Evolutionary conservation across 2,329 filamentous ascomycete species (phyloP).

Genomic region (Elsinoe arachidis): DNA sequence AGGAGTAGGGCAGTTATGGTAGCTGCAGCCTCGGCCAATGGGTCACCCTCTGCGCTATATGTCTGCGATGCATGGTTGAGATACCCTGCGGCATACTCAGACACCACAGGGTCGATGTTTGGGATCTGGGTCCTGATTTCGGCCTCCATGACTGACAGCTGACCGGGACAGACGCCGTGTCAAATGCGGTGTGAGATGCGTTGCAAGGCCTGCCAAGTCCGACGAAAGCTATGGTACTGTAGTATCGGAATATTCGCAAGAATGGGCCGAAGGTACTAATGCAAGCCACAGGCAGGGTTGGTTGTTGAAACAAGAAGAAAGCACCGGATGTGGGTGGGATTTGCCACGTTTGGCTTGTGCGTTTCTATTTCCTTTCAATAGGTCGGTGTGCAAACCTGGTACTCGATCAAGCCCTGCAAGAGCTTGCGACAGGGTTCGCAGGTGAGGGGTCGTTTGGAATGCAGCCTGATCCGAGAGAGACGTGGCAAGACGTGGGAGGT

Average conservation of each 20-base stretch:
- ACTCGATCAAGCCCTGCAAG: neutral
- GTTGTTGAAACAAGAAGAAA: slow-evolving; percentile 6
- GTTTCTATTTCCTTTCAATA: neutral
- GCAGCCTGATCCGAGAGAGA: neutral
- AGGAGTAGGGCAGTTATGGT: slow-evolving; percentile 81
- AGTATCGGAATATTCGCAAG: neutral
- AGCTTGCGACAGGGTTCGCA: slow-evolving; percentile 1
- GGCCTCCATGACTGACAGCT: slow-evolving; percentile 25
- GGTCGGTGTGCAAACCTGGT: slow-evolving; percentile 4
- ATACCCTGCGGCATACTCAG: slow-evolving; percentile 60
- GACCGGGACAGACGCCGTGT: neutral
- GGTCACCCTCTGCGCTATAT: slow-evolving; percentile 68
- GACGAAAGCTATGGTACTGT: neutral
- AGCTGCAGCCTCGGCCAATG: slow-evolving; percentile 73
- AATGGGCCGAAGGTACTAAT: slow-evolving; percentile 8
- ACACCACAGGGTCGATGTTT: slow-evolving; percentile 30
- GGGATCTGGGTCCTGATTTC: slow-evolving; percentile 30
- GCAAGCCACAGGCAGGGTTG: slow-evolving; percentile 11
- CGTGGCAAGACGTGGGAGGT: neutral
- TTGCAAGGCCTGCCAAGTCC: slow-evolving; percentile 9
- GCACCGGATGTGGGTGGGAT: neutral
- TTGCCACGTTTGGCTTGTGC: slow-evolving; percentile 3
- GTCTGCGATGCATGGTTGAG: slow-evolving; percentile 84
- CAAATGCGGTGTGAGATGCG: slow-evolving; percentile 10
- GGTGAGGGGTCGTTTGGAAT: slow-evolving; percentile 5